These are phyloP conservation scores for Sclerotinia spermophila DNA, from an alignment of 2,329 filamentous ascomycete species.

Conservation along the genomic window DNA sequence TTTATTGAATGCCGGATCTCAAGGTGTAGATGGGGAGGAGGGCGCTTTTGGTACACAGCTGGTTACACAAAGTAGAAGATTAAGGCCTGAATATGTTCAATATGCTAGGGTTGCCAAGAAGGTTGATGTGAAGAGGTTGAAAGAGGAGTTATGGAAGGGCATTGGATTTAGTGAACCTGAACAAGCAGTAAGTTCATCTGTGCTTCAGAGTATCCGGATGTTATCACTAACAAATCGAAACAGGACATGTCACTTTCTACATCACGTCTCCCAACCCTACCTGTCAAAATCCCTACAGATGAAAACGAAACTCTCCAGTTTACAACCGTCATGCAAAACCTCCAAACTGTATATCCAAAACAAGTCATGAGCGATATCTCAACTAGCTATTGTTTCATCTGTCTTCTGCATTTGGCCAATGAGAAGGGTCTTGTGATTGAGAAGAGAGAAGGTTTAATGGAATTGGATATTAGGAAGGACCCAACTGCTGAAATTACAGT, in stretches of 20 bases:
- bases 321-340: slow-evolving; percentile 83
- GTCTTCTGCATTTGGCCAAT: slow-evolving; percentile 69
- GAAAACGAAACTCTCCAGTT: slow-evolving; percentile 66
- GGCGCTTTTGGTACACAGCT: slow-evolving; percentile 61
- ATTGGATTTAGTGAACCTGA: slow-evolving; percentile 54
- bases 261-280: slow-evolving; percentile 38
- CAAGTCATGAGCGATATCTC: slow-evolving; percentile 90
- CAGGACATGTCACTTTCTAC: slow-evolving; percentile 11
- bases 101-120: slow-evolving; percentile 69
- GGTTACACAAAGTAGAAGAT: slow-evolving; percentile 59
- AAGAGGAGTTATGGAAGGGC: slow-evolving; percentile 68
- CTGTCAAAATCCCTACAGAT: slow-evolving; percentile 34
- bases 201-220: not conserved
- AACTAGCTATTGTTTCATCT: slow-evolving; percentile 90
- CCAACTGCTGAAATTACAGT: slow-evolving; percentile 55
- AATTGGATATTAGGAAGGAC: slow-evolving; percentile 60
- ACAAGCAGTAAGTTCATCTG: slow-evolving; percentile 42
- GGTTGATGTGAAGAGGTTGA: slow-evolving; percentile 64
- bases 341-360: slow-evolving; percentile 82
- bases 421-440: slow-evolving; percentile 68
- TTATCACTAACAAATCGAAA: not conserved
- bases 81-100: slow-evolving; percentile 66
- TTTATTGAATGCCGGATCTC: slow-evolving; percentile 48
- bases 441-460: slow-evolving; percentile 47
- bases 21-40: slow-evolving; percentile 39